Evolutionary conservation across 2,329 filamentous ascomycete species (phyloP).

Genomic region (Penicillium sp.): DNA sequence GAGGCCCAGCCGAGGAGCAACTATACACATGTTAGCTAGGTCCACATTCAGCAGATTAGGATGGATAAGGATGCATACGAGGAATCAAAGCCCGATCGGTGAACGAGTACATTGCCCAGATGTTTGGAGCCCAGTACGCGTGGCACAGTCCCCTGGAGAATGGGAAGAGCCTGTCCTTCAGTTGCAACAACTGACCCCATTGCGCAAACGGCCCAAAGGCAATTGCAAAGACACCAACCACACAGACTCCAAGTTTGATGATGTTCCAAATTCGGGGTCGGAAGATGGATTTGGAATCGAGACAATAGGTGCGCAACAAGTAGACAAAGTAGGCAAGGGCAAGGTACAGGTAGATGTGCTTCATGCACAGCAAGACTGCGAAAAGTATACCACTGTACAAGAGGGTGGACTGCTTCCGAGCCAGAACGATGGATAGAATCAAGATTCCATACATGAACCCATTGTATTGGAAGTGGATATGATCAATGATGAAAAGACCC

Average conservation of each 20-base stretch:
- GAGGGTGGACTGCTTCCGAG: constrained; percentile 72
- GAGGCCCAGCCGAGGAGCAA: constrained; percentile 79
- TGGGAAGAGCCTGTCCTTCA: constrained; percentile 83
- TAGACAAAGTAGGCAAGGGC: constrained; percentile 95
- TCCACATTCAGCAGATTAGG: background rate
- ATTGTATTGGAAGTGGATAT: constrained; percentile 99
- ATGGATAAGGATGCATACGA: constrained; percentile 54
- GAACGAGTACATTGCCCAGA: constrained; percentile 97
- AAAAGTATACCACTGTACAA: constrained; percentile 81
- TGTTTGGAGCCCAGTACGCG: constrained; percentile 96
- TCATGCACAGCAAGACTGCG: constrained; percentile 83
- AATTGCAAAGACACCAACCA: constrained; percentile 70
- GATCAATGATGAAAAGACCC: constrained; percentile 93
- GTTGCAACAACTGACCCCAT: constrained; percentile 79
- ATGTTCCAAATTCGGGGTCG: constrained; percentile 75
- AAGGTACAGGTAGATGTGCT: constrained; percentile 97
- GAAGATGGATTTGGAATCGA: constrained; percentile 75
- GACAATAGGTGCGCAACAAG: constrained; percentile 83
- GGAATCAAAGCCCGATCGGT: constrained; percentile 79
- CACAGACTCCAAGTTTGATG: constrained; percentile 75
- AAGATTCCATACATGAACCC: constrained; percentile 92
- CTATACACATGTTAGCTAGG: constrained; percentile 50
- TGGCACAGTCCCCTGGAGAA: constrained; percentile 93
- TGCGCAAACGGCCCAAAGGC: constrained; percentile 88
- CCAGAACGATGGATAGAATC: constrained; percentile 80